phyloP scores from a whole-genome alignment of 176 grass and related monocot species.

The Aegilops umbellulata region DNA sequence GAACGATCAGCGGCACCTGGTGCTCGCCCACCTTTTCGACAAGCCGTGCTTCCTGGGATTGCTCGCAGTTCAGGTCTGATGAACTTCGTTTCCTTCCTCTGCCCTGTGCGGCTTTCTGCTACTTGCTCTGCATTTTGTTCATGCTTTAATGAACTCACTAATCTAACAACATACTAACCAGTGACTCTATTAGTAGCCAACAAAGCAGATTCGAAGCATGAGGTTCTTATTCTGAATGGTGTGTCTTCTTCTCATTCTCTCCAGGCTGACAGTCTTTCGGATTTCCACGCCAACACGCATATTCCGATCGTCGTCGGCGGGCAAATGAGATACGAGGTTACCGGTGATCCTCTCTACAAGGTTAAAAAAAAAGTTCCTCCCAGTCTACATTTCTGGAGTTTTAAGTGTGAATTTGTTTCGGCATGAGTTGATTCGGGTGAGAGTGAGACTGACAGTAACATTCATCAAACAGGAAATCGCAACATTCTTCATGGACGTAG shows the following conservation, averaged over 20 bases:
- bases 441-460: not conserved
- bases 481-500: conserved; percentile 72
- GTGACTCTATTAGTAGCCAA: too few relatives aligned
- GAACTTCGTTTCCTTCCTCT: not conserved
- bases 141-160: not conserved
- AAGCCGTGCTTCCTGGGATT: conserved; percentile 95
- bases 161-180: too few relatives aligned
- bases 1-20: conserved; percentile 77
- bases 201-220: not conserved
- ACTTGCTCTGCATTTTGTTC: not conserved
- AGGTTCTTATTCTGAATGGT: not conserved
- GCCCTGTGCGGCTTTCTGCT: not conserved
- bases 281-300: conserved; percentile 89
- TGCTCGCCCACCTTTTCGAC: conserved; percentile 88
- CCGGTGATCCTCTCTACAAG: conserved; percentile 94
- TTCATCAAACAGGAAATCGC: conserved; percentile 64
- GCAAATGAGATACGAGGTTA: conserved; percentile 91
- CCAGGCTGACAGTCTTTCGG: conserved; percentile 84
- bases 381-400: not conserved
- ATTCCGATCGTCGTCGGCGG: conserved; percentile 83
- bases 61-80: conserved; percentile 78
- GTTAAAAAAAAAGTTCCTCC: conserved; percentile 38
- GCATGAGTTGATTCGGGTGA: not conserved
- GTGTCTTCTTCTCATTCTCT: not conserved
- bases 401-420: not conserved